A percentile compares a stretch with the other conserved stretches of the same genome.
These are phyloP conservation scores for Monosporozyma unispora DNA, from an alignment of 805 yeast genomes.

Conservation along the genomic window DNA sequence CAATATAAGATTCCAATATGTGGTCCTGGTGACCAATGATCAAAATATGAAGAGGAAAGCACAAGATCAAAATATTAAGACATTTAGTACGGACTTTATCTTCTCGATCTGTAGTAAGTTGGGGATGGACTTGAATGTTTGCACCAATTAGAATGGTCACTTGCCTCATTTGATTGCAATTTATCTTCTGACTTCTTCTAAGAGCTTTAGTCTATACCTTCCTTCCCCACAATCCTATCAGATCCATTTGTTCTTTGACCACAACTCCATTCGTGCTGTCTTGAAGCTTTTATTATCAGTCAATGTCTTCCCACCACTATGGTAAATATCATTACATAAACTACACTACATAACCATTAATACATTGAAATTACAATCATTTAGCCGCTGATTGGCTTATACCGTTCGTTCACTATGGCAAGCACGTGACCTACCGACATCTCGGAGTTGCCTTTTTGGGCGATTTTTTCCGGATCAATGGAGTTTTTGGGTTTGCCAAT, in stretches of 20 bases:
- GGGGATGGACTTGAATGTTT: constrained; percentile 6
- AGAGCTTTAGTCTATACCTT: too few relatives aligned
- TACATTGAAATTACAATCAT: not conserved
- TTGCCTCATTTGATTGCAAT: too few relatives aligned
- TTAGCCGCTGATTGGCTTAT: not conserved
- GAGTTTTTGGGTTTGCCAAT: too few relatives aligned
- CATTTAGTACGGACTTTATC: constrained; percentile 29
- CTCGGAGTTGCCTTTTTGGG: not conserved
- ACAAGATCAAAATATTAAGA: constrained; percentile 22
- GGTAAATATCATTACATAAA: too few relatives aligned
- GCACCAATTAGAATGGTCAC: constrained; percentile 12
- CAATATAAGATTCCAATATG: constrained; percentile 41
- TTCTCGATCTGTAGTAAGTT: constrained; percentile 25
- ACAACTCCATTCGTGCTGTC: too few relatives aligned
- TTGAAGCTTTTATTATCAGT: too few relatives aligned
- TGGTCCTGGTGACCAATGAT: constrained; percentile 65
- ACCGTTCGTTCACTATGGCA: not conserved
- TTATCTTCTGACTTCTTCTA: too few relatives aligned
- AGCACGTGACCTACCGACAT: not conserved
- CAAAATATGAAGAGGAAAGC: constrained; percentile 62
- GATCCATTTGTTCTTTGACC: too few relatives aligned
- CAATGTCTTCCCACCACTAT: too few relatives aligned
- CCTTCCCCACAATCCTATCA: too few relatives aligned
- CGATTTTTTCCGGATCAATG: not conserved
- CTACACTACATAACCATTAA: too few relatives aligned